phyloP scores from a whole-genome alignment of 257 asterid genomes.

The Nicotiana noctiflora region DNA sequence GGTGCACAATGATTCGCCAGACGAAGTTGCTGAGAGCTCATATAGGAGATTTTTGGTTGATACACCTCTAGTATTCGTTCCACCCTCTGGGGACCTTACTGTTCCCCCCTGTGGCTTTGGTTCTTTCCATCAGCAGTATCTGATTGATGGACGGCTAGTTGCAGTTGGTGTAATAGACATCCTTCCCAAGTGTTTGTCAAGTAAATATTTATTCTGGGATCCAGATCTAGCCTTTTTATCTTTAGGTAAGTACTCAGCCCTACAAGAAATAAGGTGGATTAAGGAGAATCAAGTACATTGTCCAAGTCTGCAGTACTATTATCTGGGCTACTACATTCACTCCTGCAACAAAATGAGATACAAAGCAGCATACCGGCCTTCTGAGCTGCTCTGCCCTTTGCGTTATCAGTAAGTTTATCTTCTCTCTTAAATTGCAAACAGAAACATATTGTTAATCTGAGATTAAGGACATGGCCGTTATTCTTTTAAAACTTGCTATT shows the following conservation, averaged over 20 bases:
- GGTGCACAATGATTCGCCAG: constrained; percentile 86
- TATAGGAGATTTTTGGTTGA: constrained; percentile 84
- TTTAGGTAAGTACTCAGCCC: constrained; percentile 87
- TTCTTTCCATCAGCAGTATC: constrained; percentile 97
- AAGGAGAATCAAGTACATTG: constrained; percentile 61
- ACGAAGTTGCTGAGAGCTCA: constrained; percentile 67
- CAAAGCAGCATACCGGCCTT: constrained; percentile 88
- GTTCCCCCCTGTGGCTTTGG: constrained; percentile 91
- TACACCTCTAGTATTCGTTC: constrained; percentile 65
- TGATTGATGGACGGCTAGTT: constrained; percentile 77
- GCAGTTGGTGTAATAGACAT: constrained; percentile 96
- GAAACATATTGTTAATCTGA: not conserved
- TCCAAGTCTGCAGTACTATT: constrained; percentile 86
- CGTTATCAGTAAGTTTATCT: constrained; percentile 68
- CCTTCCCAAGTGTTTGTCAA: constrained; percentile 88
- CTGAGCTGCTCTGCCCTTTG: constrained; percentile 97
- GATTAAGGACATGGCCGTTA: not conserved
- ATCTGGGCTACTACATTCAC: constrained; percentile 97
- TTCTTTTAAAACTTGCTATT: not conserved
- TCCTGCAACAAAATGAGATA: constrained; percentile 96
- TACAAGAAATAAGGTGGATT: constrained; percentile 81
- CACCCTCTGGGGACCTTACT: constrained; percentile 43
- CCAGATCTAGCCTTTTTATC: constrained; percentile 85
- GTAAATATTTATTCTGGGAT: constrained; percentile 98
- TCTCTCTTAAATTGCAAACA: constrained; percentile 7